Evolutionary conservation across 1,284 basidiomycete genomes (phyloP), one percentile per base, ranked within the genome.

Genomic region (Ganoderma resinaceum): DNA sequence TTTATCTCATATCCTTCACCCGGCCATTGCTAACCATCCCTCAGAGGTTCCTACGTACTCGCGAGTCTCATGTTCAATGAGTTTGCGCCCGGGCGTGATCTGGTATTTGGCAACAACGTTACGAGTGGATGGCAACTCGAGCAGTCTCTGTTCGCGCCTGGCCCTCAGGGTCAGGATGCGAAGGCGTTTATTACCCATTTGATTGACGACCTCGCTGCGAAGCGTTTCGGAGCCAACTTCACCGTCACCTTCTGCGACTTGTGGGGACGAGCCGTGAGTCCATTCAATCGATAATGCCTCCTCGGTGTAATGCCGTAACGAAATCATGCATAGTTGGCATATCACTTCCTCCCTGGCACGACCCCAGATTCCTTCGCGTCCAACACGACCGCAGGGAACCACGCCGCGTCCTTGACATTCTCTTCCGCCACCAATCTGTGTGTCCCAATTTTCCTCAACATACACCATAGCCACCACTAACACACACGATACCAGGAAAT

Each of bases 11-110:
- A 12, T 46, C n/a, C 12, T 14, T 9, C 12, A 16, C 49, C 23
- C n/a, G n/a, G 52, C 6, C 52, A n/a, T 42, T 6, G 16, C 26
- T 38, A 12, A 23, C 46, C 29, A 49, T n/a, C 12, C 7, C 12
- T 26, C 35, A 67, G 66, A 29, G 66, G 66, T 1, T 63, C 66
- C n/a, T 67, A 67, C 52, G 49, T 67, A 11, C 57, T 62, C 2
- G 63, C 66, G 2, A 64, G 66, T 37, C 42, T 67, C 26, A 61
- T 64, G 42, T 67, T 67, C 62, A 67, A 67, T 29, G 66, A 64
- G 6, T 63, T 63, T 14, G 62, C 66, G 3, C 6, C 40, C 3
- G 55, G 33, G n/a, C 26, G 33, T 31, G 62, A 67, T n/a, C 55
- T 64, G 14, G 66, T 67, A 16, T 67, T 67, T 31, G 66, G 66